Base-by-base conservation (phyloP, 306 rosid genomes). In the Quercus mongolica region DNA sequence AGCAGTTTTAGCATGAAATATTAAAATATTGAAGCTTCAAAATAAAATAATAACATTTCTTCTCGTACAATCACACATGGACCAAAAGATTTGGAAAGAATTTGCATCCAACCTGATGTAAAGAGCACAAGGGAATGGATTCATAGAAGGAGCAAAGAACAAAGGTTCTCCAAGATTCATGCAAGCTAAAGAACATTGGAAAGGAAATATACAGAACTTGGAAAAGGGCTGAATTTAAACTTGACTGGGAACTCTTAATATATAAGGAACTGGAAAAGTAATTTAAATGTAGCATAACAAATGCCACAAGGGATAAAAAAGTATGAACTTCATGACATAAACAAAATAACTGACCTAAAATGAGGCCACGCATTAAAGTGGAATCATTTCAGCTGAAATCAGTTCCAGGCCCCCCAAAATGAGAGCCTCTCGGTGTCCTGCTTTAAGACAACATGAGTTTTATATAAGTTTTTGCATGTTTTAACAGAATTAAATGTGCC, bases 401-500 rank as follows among this genome's bases (percentile, higher is more conserved):
- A 85, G 85, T 87, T 82, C 88, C 88, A 74, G 93, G 89, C 85
- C 89, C 92, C 82, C 89, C 85, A 85, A 83, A 85, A 88, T 89
- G 93, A 89, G 91, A 87, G 91, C 89, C 91, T 87, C 87, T 85
- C 52, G 86, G 87, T 80, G 78, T 86, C 93, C 93, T 89, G 93
- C 93, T 89, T 89, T 84, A 76, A 86, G 88, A 87, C 87, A 87
- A 89, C 84, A 89, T 72, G 89, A 89, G 88, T 85, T 85, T 79
- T 83, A 85, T 83, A 86, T 89, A 87, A 89, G 93, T 57, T 81
- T 86, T 83, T 83, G 77, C 83, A 81, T 52, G 71, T 81, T 79
- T 81, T 87, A 64, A 71, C 61, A 83, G 71, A 78, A 87, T 76
- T 87, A 76, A 81, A 62, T 81, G 81, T 46, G 86, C 88, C 93